Percentiles rank a stretch among this genome's conserved stretches.
Conservation (phyloP, 371 early-diverging fungal species). For the Rhizopus microsporus region DNA sequence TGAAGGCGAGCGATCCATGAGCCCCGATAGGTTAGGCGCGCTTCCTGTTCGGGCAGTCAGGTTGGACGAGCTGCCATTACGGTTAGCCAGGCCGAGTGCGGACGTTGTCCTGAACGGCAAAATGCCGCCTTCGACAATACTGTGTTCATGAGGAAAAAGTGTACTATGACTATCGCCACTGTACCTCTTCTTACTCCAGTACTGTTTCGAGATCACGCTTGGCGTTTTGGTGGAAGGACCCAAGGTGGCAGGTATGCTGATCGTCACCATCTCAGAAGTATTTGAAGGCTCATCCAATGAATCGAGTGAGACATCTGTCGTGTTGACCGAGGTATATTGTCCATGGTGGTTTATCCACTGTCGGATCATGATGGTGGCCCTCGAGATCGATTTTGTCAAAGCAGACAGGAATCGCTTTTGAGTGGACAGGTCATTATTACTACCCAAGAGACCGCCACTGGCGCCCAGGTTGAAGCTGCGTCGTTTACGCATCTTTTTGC, state of each 20-base stretch:
- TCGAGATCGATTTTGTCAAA: conserved; percentile 20
- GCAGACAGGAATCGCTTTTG: conserved; percentile 10
- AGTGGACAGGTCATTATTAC: not conserved
- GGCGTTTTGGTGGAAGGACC: conserved; percentile 22
- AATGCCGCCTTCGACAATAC: conserved; percentile 27
- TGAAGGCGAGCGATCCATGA: conserved; percentile 21
- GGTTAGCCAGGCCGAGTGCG: conserved; percentile 29
- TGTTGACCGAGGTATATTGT: conserved; percentile 17
- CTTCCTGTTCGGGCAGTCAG: conserved; percentile 30
- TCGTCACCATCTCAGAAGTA: conserved; percentile 4
- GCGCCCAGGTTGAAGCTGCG: conserved; percentile 15
- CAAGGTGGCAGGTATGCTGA: conserved; percentile 10
- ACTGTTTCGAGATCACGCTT: conserved; percentile 24
- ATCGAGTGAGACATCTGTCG: conserved; percentile 3
- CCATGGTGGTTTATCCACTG: conserved; percentile 18
- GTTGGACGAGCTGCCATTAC: conserved; percentile 28
- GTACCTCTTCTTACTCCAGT: conserved; percentile 38
- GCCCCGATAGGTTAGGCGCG: conserved; percentile 25
- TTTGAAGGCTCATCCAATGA: conserved; percentile 19
- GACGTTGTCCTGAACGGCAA: conserved; percentile 31
- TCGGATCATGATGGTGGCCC: conserved; percentile 28
- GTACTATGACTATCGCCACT: conserved; percentile 34
- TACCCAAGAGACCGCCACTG: conserved; percentile 43
- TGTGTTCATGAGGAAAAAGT: conserved; percentile 9
- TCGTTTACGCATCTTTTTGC: conserved; percentile 14